Conservation (phyloP, 345 rosid genomes). For the Limnanthes douglasii region DNA sequence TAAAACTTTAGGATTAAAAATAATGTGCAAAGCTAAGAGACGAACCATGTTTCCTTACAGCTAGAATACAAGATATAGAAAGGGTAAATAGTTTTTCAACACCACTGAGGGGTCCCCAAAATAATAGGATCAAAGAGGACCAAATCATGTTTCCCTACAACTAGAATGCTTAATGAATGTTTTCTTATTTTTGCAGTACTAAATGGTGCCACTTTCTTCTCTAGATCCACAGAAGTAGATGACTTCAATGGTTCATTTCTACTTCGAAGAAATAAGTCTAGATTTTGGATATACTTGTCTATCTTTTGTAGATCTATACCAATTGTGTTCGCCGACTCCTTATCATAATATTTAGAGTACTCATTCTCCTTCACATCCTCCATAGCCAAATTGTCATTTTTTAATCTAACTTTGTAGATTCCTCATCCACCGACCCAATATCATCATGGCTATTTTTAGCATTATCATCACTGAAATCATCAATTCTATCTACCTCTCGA, state of each 20-base stretch:
- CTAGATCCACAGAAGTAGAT: conserved; percentile 24
- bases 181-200: conserved; percentile 30
- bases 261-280: conserved; percentile 34
- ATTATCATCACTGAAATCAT: conserved; percentile 58
- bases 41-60: too few species aligned
- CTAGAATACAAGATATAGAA: too few species aligned
- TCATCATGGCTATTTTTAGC: conserved; percentile 50
- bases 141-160: conserved; percentile 36
- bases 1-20: too few species aligned
- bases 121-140: conserved; percentile 33
- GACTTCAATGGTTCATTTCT: conserved; percentile 31
- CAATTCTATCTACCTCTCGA: conserved; percentile 71
- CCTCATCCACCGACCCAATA: conserved; percentile 98
- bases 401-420: conserved; percentile 84
- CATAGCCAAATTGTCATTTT: conserved; percentile 97
- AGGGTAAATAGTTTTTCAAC: too few species aligned
- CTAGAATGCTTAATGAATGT: conserved; percentile 81
- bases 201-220: conserved; percentile 11
- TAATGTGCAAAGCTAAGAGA: too few species aligned
- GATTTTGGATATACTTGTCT: conserved; percentile 43
- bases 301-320: conserved; percentile 13
- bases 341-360: conserved; percentile 48
- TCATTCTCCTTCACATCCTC: conserved; percentile 42
- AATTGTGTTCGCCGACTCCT: conserved; percentile 21
- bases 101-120: conserved; percentile 45